Conservation (phyloP, 345 rosid species). For the Anacardium occidentale region DNA sequence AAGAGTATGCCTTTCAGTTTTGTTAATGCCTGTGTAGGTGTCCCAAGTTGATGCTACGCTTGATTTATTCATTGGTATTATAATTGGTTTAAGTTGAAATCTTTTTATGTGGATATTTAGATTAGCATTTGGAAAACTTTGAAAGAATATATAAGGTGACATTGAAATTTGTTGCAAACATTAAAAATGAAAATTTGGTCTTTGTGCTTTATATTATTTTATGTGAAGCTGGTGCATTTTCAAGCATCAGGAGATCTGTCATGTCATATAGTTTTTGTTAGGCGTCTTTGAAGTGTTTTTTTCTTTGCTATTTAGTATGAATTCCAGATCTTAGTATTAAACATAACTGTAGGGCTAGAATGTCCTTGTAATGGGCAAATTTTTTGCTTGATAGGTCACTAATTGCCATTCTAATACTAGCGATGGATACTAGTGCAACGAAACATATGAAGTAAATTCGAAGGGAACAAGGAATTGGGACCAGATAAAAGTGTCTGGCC, state of each 20-base stretch:
- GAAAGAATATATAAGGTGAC: not conserved
- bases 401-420: conserved; percentile 30
- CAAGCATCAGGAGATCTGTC: not conserved
- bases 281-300: not conserved
- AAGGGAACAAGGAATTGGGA: conserved; percentile 58
- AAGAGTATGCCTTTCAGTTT: no score
- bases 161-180: not conserved
- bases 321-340: not conserved
- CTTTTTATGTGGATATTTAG: not conserved
- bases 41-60: not conserved
- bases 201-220: not conserved
- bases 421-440: conserved; percentile 59
- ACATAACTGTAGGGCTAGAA: not conserved
- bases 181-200: not conserved
- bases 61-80: not conserved
- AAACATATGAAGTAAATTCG: conserved; percentile 56
- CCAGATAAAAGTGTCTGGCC: conserved; percentile 83
- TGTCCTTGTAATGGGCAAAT: not conserved
- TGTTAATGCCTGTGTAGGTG: not conserved
- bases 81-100: not conserved
- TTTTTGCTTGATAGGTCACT: conserved; percentile 10
- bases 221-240: not conserved
- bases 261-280: not conserved
- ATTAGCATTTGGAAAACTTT: not conserved
- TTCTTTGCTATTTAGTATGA: not conserved